Percentiles rank a stretch among this genome's conserved stretches.
Conservation (phyloP, 1,139 yeast species). For the Suhomyces bolitotheri region DNA sequence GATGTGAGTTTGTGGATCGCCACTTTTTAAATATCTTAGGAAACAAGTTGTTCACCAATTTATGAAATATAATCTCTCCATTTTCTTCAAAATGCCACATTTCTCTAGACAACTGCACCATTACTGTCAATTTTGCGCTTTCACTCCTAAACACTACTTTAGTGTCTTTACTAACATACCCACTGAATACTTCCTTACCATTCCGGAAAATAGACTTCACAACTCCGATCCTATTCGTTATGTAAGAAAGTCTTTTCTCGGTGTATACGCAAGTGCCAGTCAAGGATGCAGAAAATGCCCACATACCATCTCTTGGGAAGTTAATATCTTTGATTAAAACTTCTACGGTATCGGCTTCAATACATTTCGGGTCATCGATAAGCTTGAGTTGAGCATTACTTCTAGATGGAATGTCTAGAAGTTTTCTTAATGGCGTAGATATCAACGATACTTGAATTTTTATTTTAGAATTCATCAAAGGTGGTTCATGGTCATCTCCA, state of each 20-base stretch:
- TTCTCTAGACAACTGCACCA: slow-evolving; percentile 87
- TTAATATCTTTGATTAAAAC: slow-evolving; percentile 78
- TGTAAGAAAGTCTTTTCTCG: slow-evolving; percentile 63
- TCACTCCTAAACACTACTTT: slow-evolving; percentile 86
- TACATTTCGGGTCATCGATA: slow-evolving; percentile 38
- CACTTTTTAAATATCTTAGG: slow-evolving; percentile 89
- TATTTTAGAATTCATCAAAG: slow-evolving; percentile 16
- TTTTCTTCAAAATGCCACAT: slow-evolving; percentile 99
- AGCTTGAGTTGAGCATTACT: slow-evolving; percentile 56
- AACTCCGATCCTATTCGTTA: slow-evolving; percentile 59
- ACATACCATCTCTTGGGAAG: slow-evolving; percentile 90
- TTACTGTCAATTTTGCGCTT: slow-evolving; percentile 77
- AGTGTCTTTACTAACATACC: slow-evolving; percentile 71
- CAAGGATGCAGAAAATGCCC: slow-evolving; percentile 71
- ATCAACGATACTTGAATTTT: slow-evolving; percentile 53
- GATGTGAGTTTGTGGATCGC: slow-evolving; percentile 86
- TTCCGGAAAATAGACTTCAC: slow-evolving; percentile 68
- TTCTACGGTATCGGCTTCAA: slow-evolving; percentile 80
- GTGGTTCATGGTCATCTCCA: slow-evolving; percentile 6
- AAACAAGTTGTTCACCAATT: slow-evolving; percentile 83
- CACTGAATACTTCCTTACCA: slow-evolving; percentile 65
- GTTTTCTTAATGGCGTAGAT: slow-evolving; percentile 60
- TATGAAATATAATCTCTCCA: slow-evolving; percentile 92
- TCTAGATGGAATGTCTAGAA: slow-evolving; percentile 68
- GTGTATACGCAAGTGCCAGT: slow-evolving; percentile 65